These are phyloP conservation scores for Triangularia verruculosa DNA, from an alignment of 2,329 filamentous ascomycete species.

Conservation along the genomic window DNA sequence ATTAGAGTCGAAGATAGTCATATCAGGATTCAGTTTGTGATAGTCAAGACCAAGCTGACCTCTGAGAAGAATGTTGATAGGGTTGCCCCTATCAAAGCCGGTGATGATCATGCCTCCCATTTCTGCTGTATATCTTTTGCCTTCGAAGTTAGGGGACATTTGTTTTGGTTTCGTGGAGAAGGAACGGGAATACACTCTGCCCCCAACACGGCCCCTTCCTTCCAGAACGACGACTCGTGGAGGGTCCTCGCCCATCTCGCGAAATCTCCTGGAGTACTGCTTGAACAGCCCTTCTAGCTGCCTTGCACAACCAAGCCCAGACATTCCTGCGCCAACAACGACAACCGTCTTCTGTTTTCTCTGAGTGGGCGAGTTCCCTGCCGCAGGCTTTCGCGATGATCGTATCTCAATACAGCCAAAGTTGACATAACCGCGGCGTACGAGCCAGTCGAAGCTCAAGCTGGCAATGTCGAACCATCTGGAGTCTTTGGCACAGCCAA, in stretches of 20 bases:
- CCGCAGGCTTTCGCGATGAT: slow-evolving; percentile 42
- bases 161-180: slow-evolving; percentile 57
- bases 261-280: slow-evolving; percentile 70
- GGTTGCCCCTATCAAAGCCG: slow-evolving; percentile 93
- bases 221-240: slow-evolving; percentile 81
- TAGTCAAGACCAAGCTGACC: slow-evolving; percentile 87
- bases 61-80: slow-evolving; percentile 84
- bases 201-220: slow-evolving; percentile 81
- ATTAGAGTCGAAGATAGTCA: slow-evolving; percentile 84
- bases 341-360: slow-evolving; percentile 69
- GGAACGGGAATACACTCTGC: slow-evolving; percentile 83
- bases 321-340: slow-evolving; percentile 90
- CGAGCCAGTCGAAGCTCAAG: slow-evolving; percentile 88
- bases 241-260: slow-evolving; percentile 61
- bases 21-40: slow-evolving; percentile 73
- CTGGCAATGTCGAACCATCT: slow-evolving; percentile 88
- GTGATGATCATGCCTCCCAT: slow-evolving; percentile 99
- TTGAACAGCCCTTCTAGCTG: slow-evolving; percentile 83
- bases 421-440: slow-evolving; percentile 91
- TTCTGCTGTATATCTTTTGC: slow-evolving; percentile 75
- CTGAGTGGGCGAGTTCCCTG: slow-evolving; percentile 33
- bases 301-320: slow-evolving; percentile 85
- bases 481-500: slow-evolving; percentile 82
- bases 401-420: slow-evolving; percentile 85
- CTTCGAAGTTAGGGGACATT: slow-evolving; percentile 52